Conservation (phyloP, 306 rosid species). For the Pyrus betulifolia region DNA sequence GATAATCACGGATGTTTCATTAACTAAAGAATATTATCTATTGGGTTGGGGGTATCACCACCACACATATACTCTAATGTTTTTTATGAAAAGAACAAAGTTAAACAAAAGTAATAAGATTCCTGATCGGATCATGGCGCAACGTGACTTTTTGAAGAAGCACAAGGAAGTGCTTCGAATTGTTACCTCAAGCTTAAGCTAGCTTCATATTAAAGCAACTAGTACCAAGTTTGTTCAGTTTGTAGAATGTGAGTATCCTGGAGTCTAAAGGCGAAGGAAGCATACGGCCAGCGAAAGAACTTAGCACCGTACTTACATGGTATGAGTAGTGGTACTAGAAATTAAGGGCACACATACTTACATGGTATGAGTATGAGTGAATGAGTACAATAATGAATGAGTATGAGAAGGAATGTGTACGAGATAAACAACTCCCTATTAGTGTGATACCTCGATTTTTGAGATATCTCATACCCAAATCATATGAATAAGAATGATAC, state of each 20-base stretch:
- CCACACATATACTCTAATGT: neutral
- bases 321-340: too few species aligned
- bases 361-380: too few species aligned
- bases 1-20: neutral
- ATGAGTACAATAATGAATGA: too few species aligned
- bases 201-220: neutral
- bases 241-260: neutral
- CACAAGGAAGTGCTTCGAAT: neutral
- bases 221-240: neutral
- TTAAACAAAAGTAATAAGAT: neutral
- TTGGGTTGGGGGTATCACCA: neutral
- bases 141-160: neutral
- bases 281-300: too few species aligned
- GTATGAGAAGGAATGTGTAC: too few species aligned
- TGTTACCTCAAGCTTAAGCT: neutral
- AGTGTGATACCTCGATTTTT: too few species aligned
- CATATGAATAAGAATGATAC: too few species aligned
- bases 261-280: too few species aligned
- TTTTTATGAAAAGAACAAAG: neutral
- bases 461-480: too few species aligned
- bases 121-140: neutral
- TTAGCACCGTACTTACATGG: too few species aligned
- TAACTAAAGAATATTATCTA: neutral
- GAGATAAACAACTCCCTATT: too few species aligned
- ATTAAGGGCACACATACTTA: too few species aligned